Evolutionary conservation across 2,329 filamentous ascomycete genomes (phyloP), one percentile per base, ranked within the genome.

Genomic region (Ophiocordyceps camponoti-floridani): DNA sequence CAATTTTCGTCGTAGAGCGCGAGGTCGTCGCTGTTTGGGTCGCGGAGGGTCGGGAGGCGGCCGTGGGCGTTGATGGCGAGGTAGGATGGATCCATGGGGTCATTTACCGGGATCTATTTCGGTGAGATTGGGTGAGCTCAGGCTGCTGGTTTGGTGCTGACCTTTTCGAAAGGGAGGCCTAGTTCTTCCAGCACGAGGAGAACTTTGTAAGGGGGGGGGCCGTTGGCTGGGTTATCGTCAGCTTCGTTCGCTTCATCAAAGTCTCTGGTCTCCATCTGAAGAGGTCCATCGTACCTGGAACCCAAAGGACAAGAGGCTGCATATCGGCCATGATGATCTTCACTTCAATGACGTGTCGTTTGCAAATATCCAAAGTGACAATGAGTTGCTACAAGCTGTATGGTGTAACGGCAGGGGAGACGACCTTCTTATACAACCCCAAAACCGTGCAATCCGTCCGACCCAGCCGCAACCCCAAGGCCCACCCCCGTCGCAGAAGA

Each of bases 171-270:
- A 4, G 59, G 58, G 4, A 65, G 28, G 0, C 51, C 53, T 11
- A 64, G 59, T 46, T 64, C 62, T 42, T 63, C 60, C 3, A 64
- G 50, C 16, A 58, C 41, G 41, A 65, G 57, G 43, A 52, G 42
- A 12, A 60, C 57, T 47, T 63, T 61, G 38, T 46, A 50, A 4
- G 54, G 57, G 45, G 59, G 61, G 31, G 60, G 58, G 4, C 56
- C 55, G n/a, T 12, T 42, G 14, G 23, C 55, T 57, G 30, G n/a
- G 10, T 4, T 2, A 5, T 31, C n/a, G 12, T 12, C 33, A 37
- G 33, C 8, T n/a, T n/a, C 33, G 12, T n/a, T 37, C 12, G 9
- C 11, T 35, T 4, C 13, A 30, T 30, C 27, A 30, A 30, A 30
- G n/a, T n/a, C n/a, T 31, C 7, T 12, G 9, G 13, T 26, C 9